Percentiles rank a stretch among this genome's conserved stretches.
Conservation (phyloP, 768 basidiomycete genomes). For the Stropharia rugosoannulata region DNA sequence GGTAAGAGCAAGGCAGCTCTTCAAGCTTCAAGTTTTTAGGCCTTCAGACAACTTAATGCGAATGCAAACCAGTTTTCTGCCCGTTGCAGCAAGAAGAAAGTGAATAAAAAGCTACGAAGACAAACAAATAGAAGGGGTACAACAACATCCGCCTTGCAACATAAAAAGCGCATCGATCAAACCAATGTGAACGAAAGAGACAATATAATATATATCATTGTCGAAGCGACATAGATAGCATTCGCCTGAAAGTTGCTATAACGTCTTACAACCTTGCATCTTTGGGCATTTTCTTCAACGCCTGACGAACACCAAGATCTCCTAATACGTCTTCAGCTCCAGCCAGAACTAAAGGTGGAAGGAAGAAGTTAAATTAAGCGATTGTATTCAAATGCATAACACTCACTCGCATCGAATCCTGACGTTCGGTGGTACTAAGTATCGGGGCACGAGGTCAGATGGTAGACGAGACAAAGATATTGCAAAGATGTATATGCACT, state of each 20-base stretch:
- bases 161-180: too few relatives aligned
- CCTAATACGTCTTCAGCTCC: slow-evolving; percentile 43
- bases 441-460: slow-evolving; percentile 2
- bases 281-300: slow-evolving; percentile 33
- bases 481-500: background rate
- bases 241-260: background rate
- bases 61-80: too few relatives aligned
- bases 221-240: background rate
- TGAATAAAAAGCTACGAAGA: too few relatives aligned
- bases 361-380: slow-evolving; percentile 7
- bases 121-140: too few relatives aligned
- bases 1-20: too few relatives aligned
- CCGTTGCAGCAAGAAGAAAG: too few relatives aligned
- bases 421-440: slow-evolving; percentile 78
- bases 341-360: slow-evolving; percentile 52
- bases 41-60: too few relatives aligned
- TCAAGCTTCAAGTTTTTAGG: too few relatives aligned
- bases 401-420: slow-evolving; percentile 73
- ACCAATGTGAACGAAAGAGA: background rate
- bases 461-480: background rate
- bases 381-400: slow-evolving; percentile 10
- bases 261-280: slow-evolving; percentile 23
- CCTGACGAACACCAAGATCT: slow-evolving; percentile 31
- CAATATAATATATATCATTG: background rate
- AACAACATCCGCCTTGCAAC: too few relatives aligned